Conservation (phyloP, 805 yeast species). For the Tanozyma kutaoensis region DNA sequence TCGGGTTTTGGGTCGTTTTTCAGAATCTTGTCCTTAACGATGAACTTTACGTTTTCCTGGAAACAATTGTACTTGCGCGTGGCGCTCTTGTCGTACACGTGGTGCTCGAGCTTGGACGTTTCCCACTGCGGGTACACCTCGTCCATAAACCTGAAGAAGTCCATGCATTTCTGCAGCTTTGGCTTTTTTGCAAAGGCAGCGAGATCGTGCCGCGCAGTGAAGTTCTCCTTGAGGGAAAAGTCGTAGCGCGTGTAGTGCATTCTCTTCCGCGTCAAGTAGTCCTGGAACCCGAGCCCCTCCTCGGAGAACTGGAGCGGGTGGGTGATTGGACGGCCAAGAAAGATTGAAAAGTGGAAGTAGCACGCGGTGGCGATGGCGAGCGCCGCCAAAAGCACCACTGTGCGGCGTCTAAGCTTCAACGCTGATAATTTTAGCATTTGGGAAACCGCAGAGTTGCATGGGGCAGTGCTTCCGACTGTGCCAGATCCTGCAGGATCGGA, state of each 20-base stretch:
- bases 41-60: constrained; percentile 1
- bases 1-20: no score
- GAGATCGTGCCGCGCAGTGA: constrained; percentile 2
- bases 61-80: constrained; percentile 3
- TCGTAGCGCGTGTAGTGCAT: constrained; percentile 5
- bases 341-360: neutral
- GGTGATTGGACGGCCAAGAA: neutral
- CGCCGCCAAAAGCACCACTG: neutral
- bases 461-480: neutral
- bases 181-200: constrained; percentile 2
- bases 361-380: neutral
- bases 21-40: constrained; percentile 1
- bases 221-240: constrained; percentile 3
- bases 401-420: neutral
- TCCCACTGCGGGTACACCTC: constrained; percentile 5
- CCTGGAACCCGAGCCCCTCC: constrained; percentile 1
- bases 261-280: constrained; percentile 1
- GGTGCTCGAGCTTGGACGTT: constrained; percentile 1
- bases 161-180: constrained; percentile 3
- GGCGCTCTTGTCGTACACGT: constrained; percentile 4
- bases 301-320: neutral
- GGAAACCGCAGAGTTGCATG: neutral
- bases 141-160: constrained; percentile 4
- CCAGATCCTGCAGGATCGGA: neutral
- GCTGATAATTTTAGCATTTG: neutral